Evolutionary conservation across 805 yeast genomes (phyloP).

Genomic region (Metschnikowia cerradonensis): DNA sequence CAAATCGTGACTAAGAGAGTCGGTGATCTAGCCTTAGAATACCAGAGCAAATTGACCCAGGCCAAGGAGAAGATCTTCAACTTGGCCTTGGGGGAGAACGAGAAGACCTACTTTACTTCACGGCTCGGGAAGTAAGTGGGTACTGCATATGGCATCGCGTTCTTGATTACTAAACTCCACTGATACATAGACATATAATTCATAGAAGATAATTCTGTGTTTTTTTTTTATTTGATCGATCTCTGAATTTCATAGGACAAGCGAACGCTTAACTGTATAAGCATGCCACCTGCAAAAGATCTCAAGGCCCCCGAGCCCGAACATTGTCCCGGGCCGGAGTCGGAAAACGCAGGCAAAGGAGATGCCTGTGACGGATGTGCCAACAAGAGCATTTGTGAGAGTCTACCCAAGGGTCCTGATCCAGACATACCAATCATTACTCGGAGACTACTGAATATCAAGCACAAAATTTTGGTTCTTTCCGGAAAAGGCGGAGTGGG

Average conservation of each 20-base stretch:
- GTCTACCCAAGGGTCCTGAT: slow-evolving; percentile 91
- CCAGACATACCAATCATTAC: slow-evolving; percentile 82
- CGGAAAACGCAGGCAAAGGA: slow-evolving; percentile 87
- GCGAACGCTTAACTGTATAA: neutral
- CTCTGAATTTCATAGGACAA: neutral
- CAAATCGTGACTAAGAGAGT: slow-evolving; percentile 50
- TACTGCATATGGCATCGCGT: slow-evolving; percentile 2
- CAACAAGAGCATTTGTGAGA: slow-evolving; percentile 83
- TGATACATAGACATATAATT: neutral
- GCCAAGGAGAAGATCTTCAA: slow-evolving; percentile 31
- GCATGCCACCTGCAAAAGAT: slow-evolving; percentile 24
- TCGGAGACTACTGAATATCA: slow-evolving; percentile 55
- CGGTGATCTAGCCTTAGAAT: slow-evolving; percentile 36
- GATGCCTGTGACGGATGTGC: slow-evolving; percentile 96
- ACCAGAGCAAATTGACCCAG: slow-evolving; percentile 14
- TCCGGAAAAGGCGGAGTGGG: slow-evolving; percentile 97
- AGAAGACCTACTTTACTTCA: slow-evolving; percentile 29
- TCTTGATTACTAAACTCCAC: neutral
- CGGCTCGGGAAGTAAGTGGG: neutral
- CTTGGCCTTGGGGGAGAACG: slow-evolving; percentile 46
- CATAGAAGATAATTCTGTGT: neutral
- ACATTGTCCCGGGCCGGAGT: slow-evolving; percentile 98
- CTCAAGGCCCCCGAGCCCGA: slow-evolving; percentile 79
- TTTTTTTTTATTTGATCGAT: neutral
- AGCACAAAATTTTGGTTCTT: slow-evolving; percentile 76